Base-by-base conservation (phyloP, 805 yeast genomes). In the Candida pseudofarinosa region DNA sequence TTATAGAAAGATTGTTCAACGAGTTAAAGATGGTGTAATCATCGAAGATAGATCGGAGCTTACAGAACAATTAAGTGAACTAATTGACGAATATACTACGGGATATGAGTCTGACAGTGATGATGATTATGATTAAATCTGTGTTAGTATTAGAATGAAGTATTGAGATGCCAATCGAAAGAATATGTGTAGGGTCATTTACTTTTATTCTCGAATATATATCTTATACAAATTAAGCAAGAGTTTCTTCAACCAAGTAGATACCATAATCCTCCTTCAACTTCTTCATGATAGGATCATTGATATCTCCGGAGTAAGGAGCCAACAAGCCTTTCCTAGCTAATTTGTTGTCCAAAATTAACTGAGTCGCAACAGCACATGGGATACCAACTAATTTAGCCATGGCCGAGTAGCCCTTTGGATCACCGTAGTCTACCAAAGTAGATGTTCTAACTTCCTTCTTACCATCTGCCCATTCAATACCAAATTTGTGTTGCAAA, bases 381-480 rank as follows among this genome's bases (percentile, higher is more conserved):
- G 99, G 99, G 50, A 89, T 91, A 74, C 99, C 99, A 43, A 93
- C 99, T 51, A 88, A 80, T 65, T 91, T 90, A 53, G 99, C 99
- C 99, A 93, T 93, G 30, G 98, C 90, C 33, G 96, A 85, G 82
- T 91, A 93, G 47, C 90, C 88, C 48, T 79, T 72, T 56, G 85
- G 85, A 54, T 78, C 82, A 73, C 99, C 99, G 69, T 87, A 88
- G 68, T 89, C 96, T 31, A 90, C 91, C 62, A 93, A 75, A 46
- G 99, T 93, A 16, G 97, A 86, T 45, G 98, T 90, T 78, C 98
- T 89, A 49, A 84, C 79, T 74, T 93, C 98, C 43, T 77, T 79
- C 52, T 80, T 67, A 54, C 98, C 98, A 59, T 93, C 93, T 43
- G 91, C 89, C 91, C 96, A 88, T 71, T 86, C 93, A 55, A 93